Evolutionary conservation across 192 early-diverging fungal species (phyloP).

Genomic region (Lobosporangium transversale): DNA sequence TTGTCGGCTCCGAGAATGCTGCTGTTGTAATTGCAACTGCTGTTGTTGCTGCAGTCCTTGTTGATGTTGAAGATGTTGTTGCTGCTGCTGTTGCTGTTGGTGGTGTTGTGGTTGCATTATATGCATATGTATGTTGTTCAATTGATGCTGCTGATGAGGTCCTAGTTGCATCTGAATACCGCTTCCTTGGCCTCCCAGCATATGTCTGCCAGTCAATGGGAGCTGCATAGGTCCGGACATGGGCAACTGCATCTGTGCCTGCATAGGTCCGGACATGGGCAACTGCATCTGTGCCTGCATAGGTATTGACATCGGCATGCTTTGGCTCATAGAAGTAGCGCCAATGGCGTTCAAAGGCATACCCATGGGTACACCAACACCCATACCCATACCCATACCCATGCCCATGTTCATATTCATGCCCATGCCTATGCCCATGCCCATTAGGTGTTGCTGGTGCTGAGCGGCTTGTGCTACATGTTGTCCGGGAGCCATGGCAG

Average conservation of each 20-base stretch:
- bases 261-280: conserved; percentile 28
- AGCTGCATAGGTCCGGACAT: conserved; percentile 27
- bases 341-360: conserved; percentile 17
- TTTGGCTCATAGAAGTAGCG: conserved; percentile 8
- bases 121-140: conserved; percentile 18
- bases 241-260: conserved; percentile 8
- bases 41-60: conserved; percentile 29
- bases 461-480: conserved; percentile 4
- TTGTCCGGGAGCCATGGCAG: conserved; percentile 9
- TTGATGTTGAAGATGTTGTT: conserved; percentile 19
- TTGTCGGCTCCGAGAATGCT: conserved; percentile 28
- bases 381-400: conserved; percentile 15
- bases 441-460: neutral
- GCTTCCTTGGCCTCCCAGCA: conserved; percentile 12
- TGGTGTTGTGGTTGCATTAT: conserved; percentile 24
- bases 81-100: conserved; percentile 17
- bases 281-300: conserved; percentile 15
- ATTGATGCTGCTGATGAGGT: conserved; percentile 39
- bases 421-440: too few species aligned
- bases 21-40: conserved; percentile 22
- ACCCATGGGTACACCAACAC: conserved; percentile 19
- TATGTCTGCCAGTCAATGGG: conserved; percentile 25
- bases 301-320: conserved; percentile 6
- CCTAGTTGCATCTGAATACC: conserved; percentile 42
- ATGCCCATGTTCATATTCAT: conserved; percentile 14